Base-by-base conservation (phyloP, 345 rosid species). In the Camelina neglecta region DNA sequence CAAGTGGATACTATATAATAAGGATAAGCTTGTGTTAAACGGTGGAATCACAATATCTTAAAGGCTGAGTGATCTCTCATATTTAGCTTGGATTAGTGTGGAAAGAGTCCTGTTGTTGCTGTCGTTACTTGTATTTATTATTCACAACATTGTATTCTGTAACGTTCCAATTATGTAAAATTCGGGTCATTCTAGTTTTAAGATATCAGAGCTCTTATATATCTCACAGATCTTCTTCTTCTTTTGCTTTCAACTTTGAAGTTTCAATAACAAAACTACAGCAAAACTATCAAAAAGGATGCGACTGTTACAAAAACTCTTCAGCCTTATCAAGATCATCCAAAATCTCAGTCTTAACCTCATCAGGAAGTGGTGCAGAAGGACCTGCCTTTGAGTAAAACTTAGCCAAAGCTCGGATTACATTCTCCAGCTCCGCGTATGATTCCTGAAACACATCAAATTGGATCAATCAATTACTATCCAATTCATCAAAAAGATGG, bases 361-460 rank as follows among this genome's bases (percentile, higher is more conserved):
- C 90, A 44, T 83, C 91, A n/a, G 97, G 88, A 24, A 87, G 84
- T 2, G 86, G 71, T 20, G 97, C 96, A 42, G 98, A 90, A 31
- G 97, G 96, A 2, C 97, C 99, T 0, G 97, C 96, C 82, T 78
- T 89, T 0, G 95, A 88, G 81, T 92, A 94, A 86, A 94, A 94
- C 56, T 80, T 66, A 0, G 98, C 96, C 72, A 94, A 74, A 41
- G 89, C 82, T 80, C 93, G 51, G 35, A 92, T 86, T 50, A 87
- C 97, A 76, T 92, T 94, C 66, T 90, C 97, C 50, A 94, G 80
- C 79, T 83, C 88, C 8, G 65, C 78, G n/a, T 92, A 88, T 0
- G 98, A 94, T 75, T 92, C 95, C 97, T 94, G 87, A 77, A 54
- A 62, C 73, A 35, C 2, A 78, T 16, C 68, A 57, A 39, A 4